These are phyloP conservation scores for Paramecium biaurelia DNA, from an alignment of 73 alveolate genomes.

Conservation along the genomic window DNA sequence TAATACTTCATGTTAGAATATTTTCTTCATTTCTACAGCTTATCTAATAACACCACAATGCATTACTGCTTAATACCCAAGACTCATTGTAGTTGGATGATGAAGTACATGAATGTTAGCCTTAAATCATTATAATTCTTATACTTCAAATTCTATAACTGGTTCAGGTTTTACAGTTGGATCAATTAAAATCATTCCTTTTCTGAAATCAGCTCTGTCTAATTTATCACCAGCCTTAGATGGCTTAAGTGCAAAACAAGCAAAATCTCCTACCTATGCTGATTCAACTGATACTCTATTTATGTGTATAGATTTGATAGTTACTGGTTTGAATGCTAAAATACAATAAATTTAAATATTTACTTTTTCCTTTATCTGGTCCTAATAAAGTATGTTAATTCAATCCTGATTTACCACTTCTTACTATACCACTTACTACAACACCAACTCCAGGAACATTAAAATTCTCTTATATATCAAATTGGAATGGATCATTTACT, in stretches of 20 bases:
- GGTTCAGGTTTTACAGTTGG: constrained; percentile 73
- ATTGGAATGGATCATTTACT: constrained; percentile 85
- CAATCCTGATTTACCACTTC: constrained; percentile 80
- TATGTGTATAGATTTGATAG: constrained; percentile 84
- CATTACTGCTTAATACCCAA: constrained; percentile 42
- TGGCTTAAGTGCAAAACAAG: constrained; percentile 89
- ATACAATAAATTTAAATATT: background rate
- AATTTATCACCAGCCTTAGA: constrained; percentile 85
- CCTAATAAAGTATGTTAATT: constrained; percentile 81
- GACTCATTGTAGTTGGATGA: constrained; percentile 94
- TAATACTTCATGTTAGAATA: background rate
- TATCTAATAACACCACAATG: constrained; percentile 55
- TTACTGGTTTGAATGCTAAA: constrained; percentile 76
- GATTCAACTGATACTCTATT: constrained; percentile 83
- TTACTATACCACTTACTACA: constrained; percentile 85
- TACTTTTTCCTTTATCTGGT: constrained; percentile 80
- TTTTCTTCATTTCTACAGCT: constrained; percentile 44
- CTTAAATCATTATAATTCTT: background rate
- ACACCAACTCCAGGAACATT: constrained; percentile 91
- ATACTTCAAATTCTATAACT: constrained; percentile 81
- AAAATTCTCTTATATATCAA: constrained; percentile 86
- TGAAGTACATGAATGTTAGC: constrained; percentile 96
- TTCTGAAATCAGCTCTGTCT: constrained; percentile 84
- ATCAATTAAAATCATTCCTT: constrained; percentile 90
- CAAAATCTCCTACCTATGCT: constrained; percentile 85